These are phyloP conservation scores for Metschnikowia noctiluminum DNA, from an alignment of 805 yeast genomes.

Conservation along the genomic window DNA sequence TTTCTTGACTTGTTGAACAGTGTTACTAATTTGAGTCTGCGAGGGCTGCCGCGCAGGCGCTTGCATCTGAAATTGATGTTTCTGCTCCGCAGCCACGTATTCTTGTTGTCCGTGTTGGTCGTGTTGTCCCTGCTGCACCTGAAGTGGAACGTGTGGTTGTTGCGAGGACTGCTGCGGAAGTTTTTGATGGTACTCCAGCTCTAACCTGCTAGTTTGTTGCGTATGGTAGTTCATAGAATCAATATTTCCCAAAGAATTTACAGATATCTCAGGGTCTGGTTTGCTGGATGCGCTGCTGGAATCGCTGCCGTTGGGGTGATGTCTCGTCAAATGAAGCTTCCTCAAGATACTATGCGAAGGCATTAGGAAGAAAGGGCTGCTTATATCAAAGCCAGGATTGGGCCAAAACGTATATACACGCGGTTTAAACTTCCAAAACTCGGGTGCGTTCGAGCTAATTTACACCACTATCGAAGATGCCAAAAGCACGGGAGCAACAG, in stretches of 20 bases:
- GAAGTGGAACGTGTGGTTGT: constrained; percentile 4
- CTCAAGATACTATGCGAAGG: constrained; percentile 16
- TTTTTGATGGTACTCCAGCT: background rate
- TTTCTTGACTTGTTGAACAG: constrained; percentile 1
- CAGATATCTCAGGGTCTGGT: constrained; percentile 8
- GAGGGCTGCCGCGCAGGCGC: background rate
- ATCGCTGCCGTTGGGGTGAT: constrained; percentile 7
- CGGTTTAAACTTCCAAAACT: too few relatives aligned
- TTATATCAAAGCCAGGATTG: too few relatives aligned
- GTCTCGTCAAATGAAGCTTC: constrained; percentile 18
- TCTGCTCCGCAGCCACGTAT: background rate
- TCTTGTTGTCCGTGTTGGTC: background rate
- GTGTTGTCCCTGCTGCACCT: background rate
- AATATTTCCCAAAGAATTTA: constrained; percentile 12
- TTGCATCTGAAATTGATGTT: constrained; percentile 6
- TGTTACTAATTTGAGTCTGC: background rate
- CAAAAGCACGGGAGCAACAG: too few relatives aligned
- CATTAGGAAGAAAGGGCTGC: constrained; percentile 2
- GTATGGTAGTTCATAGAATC: constrained; percentile 15
- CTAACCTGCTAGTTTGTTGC: constrained; percentile 1
- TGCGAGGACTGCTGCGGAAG: constrained; percentile 3
- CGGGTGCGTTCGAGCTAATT: too few relatives aligned
- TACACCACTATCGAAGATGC: too few relatives aligned
- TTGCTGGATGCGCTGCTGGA: constrained; percentile 2
- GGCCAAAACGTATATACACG: too few relatives aligned